Conservation (phyloP, 768 basidiomycete species). For the Russula emetica region DNA sequence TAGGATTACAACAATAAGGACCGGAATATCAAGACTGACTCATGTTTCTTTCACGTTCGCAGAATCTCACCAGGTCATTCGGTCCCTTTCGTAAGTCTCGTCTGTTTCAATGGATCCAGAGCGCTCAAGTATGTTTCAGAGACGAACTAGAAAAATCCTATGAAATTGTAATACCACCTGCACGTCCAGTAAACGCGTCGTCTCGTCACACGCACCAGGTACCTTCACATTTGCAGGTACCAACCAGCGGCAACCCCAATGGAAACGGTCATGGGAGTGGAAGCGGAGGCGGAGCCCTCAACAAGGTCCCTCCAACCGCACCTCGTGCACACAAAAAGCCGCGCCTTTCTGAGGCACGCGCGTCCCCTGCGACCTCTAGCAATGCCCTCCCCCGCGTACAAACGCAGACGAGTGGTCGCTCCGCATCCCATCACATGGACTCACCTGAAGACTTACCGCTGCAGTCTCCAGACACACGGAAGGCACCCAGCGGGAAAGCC, state of each 20-base stretch:
- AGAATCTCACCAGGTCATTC: slow-evolving; percentile 78
- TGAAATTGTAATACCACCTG: slow-evolving; percentile 49
- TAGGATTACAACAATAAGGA: slow-evolving; percentile 19
- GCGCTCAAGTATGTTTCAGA: slow-evolving; percentile 38
- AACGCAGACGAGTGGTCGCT: slow-evolving; percentile 20
- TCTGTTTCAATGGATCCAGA: slow-evolving; percentile 4
- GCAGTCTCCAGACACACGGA: slow-evolving; percentile 26
- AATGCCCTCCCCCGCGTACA: slow-evolving; percentile 26
- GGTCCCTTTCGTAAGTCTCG: slow-evolving; percentile 62
- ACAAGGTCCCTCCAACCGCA: slow-evolving; percentile 66
- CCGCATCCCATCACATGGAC: slow-evolving; percentile 24
- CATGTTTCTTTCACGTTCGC: slow-evolving; percentile 6
- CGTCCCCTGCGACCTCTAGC: slow-evolving; percentile 20
- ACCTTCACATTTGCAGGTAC: slow-evolving; percentile 29
- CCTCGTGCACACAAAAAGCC: slow-evolving; percentile 79
- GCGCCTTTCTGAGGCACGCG: slow-evolving; percentile 54
- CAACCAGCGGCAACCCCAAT: slow-evolving; percentile 27
- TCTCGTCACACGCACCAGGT: slow-evolving; percentile 46
- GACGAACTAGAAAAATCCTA: slow-evolving; percentile 75
- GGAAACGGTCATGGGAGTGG: slow-evolving; percentile 32
- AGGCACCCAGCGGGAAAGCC: slow-evolving; percentile 25
- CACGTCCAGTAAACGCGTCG: slow-evolving; percentile 37
- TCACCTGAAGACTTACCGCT: slow-evolving; percentile 28
- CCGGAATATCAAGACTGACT: slow-evolving; percentile 13
- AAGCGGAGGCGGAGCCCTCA: slow-evolving; percentile 30